Base-by-base conservation (phyloP, 1,139 yeast genomes). In the Kurtzmaniella quercitrusa region DNA sequence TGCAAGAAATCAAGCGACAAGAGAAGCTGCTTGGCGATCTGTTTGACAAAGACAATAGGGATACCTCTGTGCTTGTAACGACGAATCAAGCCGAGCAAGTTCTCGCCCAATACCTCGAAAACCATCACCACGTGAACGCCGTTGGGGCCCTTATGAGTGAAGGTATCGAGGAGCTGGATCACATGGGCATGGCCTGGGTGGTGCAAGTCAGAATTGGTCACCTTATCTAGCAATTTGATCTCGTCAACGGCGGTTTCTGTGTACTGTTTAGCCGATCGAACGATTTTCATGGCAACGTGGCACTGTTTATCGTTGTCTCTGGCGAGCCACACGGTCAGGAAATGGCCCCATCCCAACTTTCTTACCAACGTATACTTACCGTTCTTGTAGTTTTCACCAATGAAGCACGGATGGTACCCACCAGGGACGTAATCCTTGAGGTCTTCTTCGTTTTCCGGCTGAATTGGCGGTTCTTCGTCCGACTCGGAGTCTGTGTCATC, bases 241-340 rank as follows among this genome's bases (percentile, higher is more conserved):
- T 89, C 96, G 63, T 89, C 96, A 21, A 84, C 70, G 0, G 96
- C 96, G 2, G 96, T 88, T 56, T 87, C 95, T 5, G 93, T 77
- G 58, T 84, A 85, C 53, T 82, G 85, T 48, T 75, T 75, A 38
- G 87, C 85, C 44, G 91, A 82, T 47, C 93, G 75, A 31, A 89
- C 95, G 46, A 89, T 82, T 59, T 89, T 89, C 69, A 89, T 72
- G 8, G 96, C 96, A 33, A 86, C 95, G 57, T 84, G 89, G 40
- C 70, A 68, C 44, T 76, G 70, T 46, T 75, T 72, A 37, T 68
- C 65, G 39, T 68, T 63, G 54, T 85, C 93, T 48, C 71, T 77
- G 2, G 79, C 79, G 27, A 73, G 57, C 79, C 79, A 73, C 11
- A 73, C 79, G 3, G 79, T 73, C 21, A 75, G 70, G 48, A 73